Percentiles rank a stretch among this genome's conserved stretches.
phyloP scores from a whole-genome alignment of 768 basidiomycete species.

The Hericium rajendrae region DNA sequence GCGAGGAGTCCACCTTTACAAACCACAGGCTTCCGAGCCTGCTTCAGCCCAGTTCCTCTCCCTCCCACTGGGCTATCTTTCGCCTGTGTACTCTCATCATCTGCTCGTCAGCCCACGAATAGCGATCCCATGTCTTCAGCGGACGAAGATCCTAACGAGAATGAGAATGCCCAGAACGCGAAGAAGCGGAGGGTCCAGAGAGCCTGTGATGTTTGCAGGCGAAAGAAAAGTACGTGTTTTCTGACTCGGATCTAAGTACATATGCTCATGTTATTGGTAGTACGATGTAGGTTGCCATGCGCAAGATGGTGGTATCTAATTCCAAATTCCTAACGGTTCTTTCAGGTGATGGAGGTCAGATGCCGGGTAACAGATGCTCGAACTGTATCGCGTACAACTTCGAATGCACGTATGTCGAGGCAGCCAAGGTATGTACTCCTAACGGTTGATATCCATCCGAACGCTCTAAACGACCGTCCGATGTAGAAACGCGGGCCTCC shows the following conservation, averaged over 20 bases:
- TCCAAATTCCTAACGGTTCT: too few species aligned
- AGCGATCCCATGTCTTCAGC: constrained; percentile 45
- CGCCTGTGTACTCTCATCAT: too few species aligned
- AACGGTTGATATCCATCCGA: not conserved
- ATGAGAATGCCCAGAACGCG: constrained; percentile 22
- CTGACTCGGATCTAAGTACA: constrained; percentile 1
- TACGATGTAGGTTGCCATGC: constrained; percentile 44
- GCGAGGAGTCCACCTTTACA: too few species aligned
- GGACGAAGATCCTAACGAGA: constrained; percentile 51
- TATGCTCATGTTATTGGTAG: constrained; percentile 23
- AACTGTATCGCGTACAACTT: constrained; percentile 50
- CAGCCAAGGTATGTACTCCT: constrained; percentile 43
- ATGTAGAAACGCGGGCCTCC: constrained; percentile 46
- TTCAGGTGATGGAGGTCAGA: constrained; percentile 61
- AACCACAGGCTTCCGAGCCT: too few species aligned
- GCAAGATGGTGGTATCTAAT: too few species aligned
- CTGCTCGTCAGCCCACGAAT: too few species aligned
- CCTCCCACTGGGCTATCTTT: not conserved
- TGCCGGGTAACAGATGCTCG: constrained; percentile 51
- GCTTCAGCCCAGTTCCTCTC: not conserved
- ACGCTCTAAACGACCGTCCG: not conserved
- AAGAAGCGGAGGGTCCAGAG: constrained; percentile 71
- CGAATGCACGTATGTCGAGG: constrained; percentile 61
- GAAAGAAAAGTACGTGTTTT: constrained; percentile 63
- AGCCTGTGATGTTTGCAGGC: constrained; percentile 74